Base-by-base conservation (phyloP, 2,329 filamentous ascomycete species). In the Fusarium sp. region DNA sequence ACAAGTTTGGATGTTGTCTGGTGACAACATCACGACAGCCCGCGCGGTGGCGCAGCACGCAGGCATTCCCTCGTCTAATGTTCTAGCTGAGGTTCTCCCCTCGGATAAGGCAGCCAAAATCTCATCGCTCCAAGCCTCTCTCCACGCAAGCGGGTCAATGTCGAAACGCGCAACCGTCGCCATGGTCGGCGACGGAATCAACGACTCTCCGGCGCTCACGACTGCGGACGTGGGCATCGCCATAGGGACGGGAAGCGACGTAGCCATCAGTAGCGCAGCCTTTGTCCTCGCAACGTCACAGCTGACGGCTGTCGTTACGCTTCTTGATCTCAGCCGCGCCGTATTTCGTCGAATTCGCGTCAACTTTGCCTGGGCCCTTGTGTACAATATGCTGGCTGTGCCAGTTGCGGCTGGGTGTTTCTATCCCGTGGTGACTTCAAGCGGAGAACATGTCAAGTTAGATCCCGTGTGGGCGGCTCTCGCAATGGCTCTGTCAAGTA, bases 401-500 rank as follows among this genome's bases (percentile, higher is more conserved):
- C 93, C 93, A 2, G 85, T 97, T 59, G 93, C 93, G 0, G 93
- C 93, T 1, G 93, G 93, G 2, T 91, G 90, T 39, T 82, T 97
- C 62, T 97, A 92, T 78, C 81, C 86, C 4, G 69, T 90, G 48
- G 77, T 74, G 55, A 84, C 83, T 48, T 77, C 78, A 6, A 74
- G 77, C 3, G 85, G 84, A 3, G 77, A 77, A 30, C 91, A 91
- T 76, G 80, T 93, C 21, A 82, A 87, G 64, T 80, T 94, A 48
- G 90, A 93, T 77, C 92, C 92, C 0, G 92, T 92, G 2, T 98
- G 94, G 94, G 95, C 94, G 7, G 91, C 90, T 70, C 80, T 97
- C 77, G 94, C 94, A 2, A 98, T 98, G 95, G 95, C 95, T 26
- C 80, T 94, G 78, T 97, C 94, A 79, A 95, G 92, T 79, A 90